phyloP scores from a whole-genome alignment of 306 rosid species.

The Rosa multiflora region DNA sequence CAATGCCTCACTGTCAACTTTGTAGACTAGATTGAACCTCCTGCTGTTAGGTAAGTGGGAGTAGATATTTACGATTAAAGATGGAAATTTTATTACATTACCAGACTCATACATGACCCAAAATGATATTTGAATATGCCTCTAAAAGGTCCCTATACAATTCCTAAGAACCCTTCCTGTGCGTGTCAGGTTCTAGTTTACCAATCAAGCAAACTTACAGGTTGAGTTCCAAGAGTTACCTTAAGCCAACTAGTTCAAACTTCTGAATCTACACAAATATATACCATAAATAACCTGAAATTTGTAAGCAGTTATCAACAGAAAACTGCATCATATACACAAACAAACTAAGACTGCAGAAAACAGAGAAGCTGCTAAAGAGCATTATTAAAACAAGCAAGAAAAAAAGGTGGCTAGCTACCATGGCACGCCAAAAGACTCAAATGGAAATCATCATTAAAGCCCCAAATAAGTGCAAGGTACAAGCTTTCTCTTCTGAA shows the following conservation, averaged over 20 bases:
- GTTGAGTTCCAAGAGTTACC: slow-evolving; percentile 32
- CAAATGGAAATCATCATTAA: too few species aligned
- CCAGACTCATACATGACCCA: slow-evolving; percentile 27
- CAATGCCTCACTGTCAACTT: not conserved
- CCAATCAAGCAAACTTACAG: slow-evolving; percentile 32
- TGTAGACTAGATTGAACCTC: too few species aligned
- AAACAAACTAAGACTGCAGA: too few species aligned
- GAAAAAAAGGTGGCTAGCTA: too few species aligned
- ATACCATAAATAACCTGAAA: slow-evolving; percentile 5
- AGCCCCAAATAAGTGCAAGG: too few species aligned
- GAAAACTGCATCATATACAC: too few species aligned
- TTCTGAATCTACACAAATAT: slow-evolving; percentile 55
- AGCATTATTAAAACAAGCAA: too few species aligned
- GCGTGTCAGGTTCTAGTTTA: slow-evolving; percentile 31
- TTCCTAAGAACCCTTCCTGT: slow-evolving; percentile 35
- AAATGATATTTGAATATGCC: slow-evolving; percentile 28
- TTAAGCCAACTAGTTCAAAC: not conserved
- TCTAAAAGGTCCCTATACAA: slow-evolving; percentile 28
- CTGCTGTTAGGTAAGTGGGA: slow-evolving; percentile 8
- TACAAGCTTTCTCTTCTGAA: too few species aligned
- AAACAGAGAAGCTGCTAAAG: too few species aligned
- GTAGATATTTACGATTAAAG: not conserved
- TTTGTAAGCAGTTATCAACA: too few species aligned
- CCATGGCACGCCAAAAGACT: too few species aligned
- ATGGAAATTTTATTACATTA: slow-evolving; percentile 21